phyloP scores from a whole-genome alignment of 345 rosid genomes.

The Trapa bicornis region DNA sequence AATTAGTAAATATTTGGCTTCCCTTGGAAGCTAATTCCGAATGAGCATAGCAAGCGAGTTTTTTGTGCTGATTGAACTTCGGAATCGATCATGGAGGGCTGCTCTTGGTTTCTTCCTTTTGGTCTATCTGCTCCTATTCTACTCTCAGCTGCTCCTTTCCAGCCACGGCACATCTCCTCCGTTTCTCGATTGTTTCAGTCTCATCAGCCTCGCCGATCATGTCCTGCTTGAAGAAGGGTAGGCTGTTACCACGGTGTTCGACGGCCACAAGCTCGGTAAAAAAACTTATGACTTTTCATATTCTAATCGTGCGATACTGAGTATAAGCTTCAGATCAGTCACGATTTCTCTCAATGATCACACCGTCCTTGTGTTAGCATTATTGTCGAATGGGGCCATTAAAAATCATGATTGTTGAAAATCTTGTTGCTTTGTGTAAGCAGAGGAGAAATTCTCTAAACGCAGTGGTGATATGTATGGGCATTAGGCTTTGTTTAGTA shows the following conservation, averaged over 20 bases:
- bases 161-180: background rate
- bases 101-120: background rate
- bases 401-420: background rate
- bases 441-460: background rate
- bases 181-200: background rate
- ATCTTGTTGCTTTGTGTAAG: background rate
- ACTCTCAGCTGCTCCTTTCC: background rate
- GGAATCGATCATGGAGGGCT: background rate
- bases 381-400: background rate
- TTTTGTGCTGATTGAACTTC: background rate
- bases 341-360: background rate
- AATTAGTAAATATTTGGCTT: background rate
- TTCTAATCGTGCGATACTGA: background rate
- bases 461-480: background rate
- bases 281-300: no score
- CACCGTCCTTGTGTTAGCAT: background rate
- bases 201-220: constrained; percentile 18
- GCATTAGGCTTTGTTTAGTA: background rate
- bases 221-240: constrained; percentile 47
- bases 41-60: background rate
- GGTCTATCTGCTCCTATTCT: background rate
- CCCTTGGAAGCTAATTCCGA: background rate
- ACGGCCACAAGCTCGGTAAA: constrained; percentile 29
- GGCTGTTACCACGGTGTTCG: constrained; percentile 40
- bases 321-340: background rate